A percentile compares a stretch with the other conserved stretches of the same genome.
Conservation (phyloP, 345 rosid species). For the Eutrema heterophyllum region DNA sequence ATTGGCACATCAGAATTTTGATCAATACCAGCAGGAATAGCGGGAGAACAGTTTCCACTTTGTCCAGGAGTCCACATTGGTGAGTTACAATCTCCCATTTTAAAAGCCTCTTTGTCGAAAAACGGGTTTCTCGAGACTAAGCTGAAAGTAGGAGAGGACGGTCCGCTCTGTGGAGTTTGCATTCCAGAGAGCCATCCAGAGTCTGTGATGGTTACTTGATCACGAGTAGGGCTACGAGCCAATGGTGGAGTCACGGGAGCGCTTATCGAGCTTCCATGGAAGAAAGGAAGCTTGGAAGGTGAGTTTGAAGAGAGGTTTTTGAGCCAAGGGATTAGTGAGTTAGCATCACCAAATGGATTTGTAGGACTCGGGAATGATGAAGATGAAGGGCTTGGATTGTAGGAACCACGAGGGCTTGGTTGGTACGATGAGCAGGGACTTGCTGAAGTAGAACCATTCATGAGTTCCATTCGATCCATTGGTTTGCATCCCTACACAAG, state of each 20-base stretch:
- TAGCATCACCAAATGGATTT: conserved; percentile 60
- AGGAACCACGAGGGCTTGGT: conserved; percentile 85
- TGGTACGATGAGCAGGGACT: conserved; percentile 96
- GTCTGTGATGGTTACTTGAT: conserved; percentile 55
- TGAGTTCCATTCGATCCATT: conserved; percentile 59
- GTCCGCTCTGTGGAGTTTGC: conserved; percentile 73
- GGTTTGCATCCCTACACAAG: conserved; percentile 83
- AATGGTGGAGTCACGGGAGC: conserved; percentile 98
- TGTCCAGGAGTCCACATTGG: conserved; percentile 99
- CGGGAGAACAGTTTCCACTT: conserved; percentile 95
- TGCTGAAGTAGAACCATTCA: conserved; percentile 86
- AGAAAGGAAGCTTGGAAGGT: conserved; percentile 61
- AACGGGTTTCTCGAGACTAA: conserved; percentile 81
- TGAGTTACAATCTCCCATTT: conserved; percentile 48
- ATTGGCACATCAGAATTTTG: conserved; percentile 77
- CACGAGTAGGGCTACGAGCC: conserved; percentile 66
- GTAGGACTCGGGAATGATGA: conserved; percentile 53
- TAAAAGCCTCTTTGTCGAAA: conserved; percentile 58
- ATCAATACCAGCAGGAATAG: conserved; percentile 71
- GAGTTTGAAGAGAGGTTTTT: conserved; percentile 83
- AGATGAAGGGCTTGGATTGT: conserved; percentile 85
- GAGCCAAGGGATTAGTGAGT: conserved; percentile 96
- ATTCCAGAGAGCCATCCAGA: conserved; percentile 77
- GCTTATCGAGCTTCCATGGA: conserved; percentile 78
- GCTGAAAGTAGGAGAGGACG: conserved; percentile 90